Evolutionary conservation across 768 basidiomycete genomes (phyloP), one percentile per base, ranked within the genome.

Genomic region (Pleurotus eryngii): DNA sequence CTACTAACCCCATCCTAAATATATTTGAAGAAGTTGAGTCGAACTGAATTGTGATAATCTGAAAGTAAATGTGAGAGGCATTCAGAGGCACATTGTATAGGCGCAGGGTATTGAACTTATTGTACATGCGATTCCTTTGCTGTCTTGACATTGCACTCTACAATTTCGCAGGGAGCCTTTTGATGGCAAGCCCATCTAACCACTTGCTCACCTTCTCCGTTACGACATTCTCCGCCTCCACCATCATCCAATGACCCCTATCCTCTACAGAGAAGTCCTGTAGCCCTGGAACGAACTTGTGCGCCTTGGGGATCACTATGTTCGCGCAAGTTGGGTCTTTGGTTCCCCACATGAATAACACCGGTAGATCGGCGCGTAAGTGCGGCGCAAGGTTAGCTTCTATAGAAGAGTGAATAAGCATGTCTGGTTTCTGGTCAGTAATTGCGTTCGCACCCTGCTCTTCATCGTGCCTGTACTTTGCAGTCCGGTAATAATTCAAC

Each of bases 401-500:
- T 83, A 56, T 26, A 43, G 9, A 37, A 48, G 57, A 49, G 20
- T 49, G 46, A 37, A 30, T 35, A 8, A 40, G 17, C 46, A 50
- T 9, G 11, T 55, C 46, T 15, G 58, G 60, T 46, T 14, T 15
- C 27, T 4, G 53, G 15, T 46, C 30, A 55, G 20, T 11, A 18
- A 20, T 22, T 24, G 42, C 17, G 20, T 3, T 56, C 63, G 12
- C 63, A 80, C 78, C 74, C 46, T 66, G 57, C 65, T 91, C 87
- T 68, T 92, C 90, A 15, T 89, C 81, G 65, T 80, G 81, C n/a
- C 87, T 80, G 58, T 74, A 58, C 58, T 76, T 76, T 11, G 73
- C 67, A 1, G 87, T 90, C 30, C 89, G 81, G 61, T 91, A 92
- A 66, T 89, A 92, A 57, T 87, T 88, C n/a, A 90, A 68, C 3